Conservation (phyloP, 805 yeast genomes). For the Candida ficus region DNA sequence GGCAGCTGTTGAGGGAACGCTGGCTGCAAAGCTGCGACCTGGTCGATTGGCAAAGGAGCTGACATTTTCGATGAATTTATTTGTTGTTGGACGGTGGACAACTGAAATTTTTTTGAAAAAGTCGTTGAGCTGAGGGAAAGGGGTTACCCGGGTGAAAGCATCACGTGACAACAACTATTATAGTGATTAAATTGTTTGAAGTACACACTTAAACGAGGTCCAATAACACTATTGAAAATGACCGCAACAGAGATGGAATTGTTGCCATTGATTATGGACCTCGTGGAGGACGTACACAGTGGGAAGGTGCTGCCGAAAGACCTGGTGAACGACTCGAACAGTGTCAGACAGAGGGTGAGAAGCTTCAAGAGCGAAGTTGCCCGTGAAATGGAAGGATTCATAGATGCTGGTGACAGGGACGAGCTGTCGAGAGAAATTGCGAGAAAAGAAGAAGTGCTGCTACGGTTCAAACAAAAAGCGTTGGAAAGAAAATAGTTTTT, state of each 20-base stretch:
- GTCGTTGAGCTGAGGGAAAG: too few species aligned
- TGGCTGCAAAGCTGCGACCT: slow-evolving; percentile 8
- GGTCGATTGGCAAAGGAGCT: slow-evolving; percentile 12
- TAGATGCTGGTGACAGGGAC: slow-evolving; percentile 5
- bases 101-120: too few species aligned
- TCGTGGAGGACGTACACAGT: slow-evolving; percentile 33
- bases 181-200: too few species aligned
- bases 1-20: neutral
- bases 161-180: neutral
- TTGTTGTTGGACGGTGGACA: neutral
- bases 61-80: neutral
- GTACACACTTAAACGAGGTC: too few species aligned
- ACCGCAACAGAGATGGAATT: slow-evolving; percentile 26
- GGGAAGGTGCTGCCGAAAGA: slow-evolving; percentile 40
- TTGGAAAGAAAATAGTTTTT: too few species aligned
- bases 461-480: slow-evolving; percentile 3
- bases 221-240: neutral
- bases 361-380: slow-evolving; percentile 1
- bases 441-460: neutral
- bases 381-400: slow-evolving; percentile 3
- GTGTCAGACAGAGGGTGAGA: slow-evolving; percentile 25
- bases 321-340: slow-evolving; percentile 35
- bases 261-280: slow-evolving; percentile 35
- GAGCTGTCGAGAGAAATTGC: slow-evolving; percentile 1
- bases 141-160: neutral